Conservation (phyloP, 2,329 filamentous ascomycete species). For the Hysterium pulicare region DNA sequence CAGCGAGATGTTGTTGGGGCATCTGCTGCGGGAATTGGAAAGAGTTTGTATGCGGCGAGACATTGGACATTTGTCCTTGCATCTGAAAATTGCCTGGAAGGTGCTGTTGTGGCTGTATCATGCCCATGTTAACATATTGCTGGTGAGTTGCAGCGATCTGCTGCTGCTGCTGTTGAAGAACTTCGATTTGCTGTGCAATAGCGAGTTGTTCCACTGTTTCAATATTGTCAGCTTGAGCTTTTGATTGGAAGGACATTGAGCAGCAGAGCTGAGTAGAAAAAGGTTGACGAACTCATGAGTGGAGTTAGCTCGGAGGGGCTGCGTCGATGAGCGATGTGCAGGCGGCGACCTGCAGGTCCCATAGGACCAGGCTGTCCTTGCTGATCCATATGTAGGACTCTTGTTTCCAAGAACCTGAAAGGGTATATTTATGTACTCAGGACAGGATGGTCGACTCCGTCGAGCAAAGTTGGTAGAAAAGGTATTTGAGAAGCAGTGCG, state of each 20-base stretch:
- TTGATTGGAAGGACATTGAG: too few relatives aligned
- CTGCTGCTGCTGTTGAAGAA: conserved; percentile 95
- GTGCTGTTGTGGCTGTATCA: conserved; percentile 82
- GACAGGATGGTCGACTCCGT: conserved; percentile 22
- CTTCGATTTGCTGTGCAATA: conserved; percentile 96
- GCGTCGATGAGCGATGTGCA: conserved; percentile 95
- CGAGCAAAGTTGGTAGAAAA: conserved; percentile 20
- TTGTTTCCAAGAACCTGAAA: conserved; percentile 21
- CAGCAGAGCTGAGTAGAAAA: conserved; percentile 3
- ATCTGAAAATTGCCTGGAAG: conserved; percentile 56
- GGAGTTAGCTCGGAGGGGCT: conserved; percentile 97
- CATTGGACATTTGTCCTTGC: conserved; percentile 74
- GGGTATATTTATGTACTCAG: conserved; percentile 17
- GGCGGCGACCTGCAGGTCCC: conserved; percentile 79
- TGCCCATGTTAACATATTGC: conserved; percentile 96
- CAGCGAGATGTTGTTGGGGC: conserved; percentile 57
- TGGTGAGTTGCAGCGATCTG: conserved; percentile 95
- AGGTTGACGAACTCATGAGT: conserved; percentile 82
- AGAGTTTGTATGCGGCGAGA: conserved; percentile 69
- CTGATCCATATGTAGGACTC: conserved; percentile 42
- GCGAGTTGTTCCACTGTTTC: conserved; percentile 95
- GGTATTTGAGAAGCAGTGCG: conserved; percentile 17
- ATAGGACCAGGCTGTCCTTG: conserved; percentile 52
- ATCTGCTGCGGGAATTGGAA: conserved; percentile 80
- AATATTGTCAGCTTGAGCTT: conserved; percentile 20